Conservation (phyloP, 352 stramenopile genomes). For the Phytophthora pistaciae region DNA sequence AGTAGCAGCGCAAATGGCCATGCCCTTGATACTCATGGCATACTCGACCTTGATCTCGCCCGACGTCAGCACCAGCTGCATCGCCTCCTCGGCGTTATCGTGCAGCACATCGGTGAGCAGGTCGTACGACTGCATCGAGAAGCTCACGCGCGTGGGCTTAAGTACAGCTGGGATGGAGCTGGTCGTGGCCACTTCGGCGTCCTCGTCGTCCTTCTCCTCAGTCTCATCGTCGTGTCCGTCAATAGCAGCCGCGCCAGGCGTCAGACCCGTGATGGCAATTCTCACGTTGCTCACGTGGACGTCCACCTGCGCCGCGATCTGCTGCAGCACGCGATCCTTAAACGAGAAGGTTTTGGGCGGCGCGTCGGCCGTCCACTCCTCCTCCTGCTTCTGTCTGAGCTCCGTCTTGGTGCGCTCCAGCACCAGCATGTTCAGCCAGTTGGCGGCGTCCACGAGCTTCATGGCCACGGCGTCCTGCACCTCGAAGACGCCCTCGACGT, state of each 20-base stretch:
- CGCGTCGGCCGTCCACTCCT: slow-evolving; percentile 17
- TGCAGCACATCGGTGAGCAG: slow-evolving; percentile 57
- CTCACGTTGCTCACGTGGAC: slow-evolving; percentile 56
- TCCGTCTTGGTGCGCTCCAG: slow-evolving; percentile 49
- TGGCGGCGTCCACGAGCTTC: slow-evolving; percentile 57
- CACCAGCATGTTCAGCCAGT: slow-evolving; percentile 46
- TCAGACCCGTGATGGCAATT: slow-evolving; percentile 47
- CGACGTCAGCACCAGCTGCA: slow-evolving; percentile 62
- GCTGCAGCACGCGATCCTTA: slow-evolving; percentile 71
- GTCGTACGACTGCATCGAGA: slow-evolving; percentile 48
- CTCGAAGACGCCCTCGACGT: slow-evolving; percentile 48
- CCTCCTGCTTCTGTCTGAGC: slow-evolving; percentile 38
- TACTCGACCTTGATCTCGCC: slow-evolving; percentile 62
- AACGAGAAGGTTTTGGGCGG: slow-evolving; percentile 52
- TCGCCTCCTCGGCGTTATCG: slow-evolving; percentile 47
- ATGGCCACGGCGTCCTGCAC: slow-evolving; percentile 62
- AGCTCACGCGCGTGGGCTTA: slow-evolving; percentile 46
- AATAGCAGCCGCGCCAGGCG: slow-evolving; percentile 28
- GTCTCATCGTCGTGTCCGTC: slow-evolving; percentile 36
- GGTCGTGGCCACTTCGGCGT: slow-evolving; percentile 26
- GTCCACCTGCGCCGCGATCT: slow-evolving; percentile 69
- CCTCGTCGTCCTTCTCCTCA: slow-evolving; percentile 32
- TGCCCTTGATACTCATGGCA: slow-evolving; percentile 54
- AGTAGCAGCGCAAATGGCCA: slow-evolving; percentile 55
- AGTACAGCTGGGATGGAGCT: slow-evolving; percentile 33